These are phyloP conservation scores for Hanseniaspora thailandica DNA, from an alignment of 805 yeast species.

Conservation along the genomic window DNA sequence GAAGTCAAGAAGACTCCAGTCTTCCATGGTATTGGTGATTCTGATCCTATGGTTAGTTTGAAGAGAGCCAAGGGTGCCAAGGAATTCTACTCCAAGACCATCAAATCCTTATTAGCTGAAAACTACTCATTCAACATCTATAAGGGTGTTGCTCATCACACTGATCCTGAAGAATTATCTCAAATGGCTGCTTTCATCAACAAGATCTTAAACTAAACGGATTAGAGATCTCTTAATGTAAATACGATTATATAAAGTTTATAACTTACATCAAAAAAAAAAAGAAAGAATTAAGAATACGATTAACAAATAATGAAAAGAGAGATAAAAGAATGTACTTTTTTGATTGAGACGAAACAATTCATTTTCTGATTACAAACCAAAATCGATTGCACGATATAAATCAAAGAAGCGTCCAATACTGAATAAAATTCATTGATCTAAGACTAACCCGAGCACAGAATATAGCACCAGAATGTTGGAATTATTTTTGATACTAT, in stretches of 20 bases:
- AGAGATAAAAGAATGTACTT: constrained; percentile 14
- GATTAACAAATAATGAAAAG: not conserved
- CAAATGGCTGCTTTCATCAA: constrained; percentile 41
- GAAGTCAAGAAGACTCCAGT: constrained; percentile 55
- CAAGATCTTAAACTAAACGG: constrained; percentile 16
- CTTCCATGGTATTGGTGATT: constrained; percentile 80
- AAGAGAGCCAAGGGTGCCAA: constrained; percentile 29
- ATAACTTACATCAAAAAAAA: not conserved
- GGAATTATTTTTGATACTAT: constrained; percentile 17
- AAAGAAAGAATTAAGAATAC: constrained; percentile 6
- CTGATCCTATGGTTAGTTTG: constrained; percentile 52
- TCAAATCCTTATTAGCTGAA: constrained; percentile 22
- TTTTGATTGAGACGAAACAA: constrained; percentile 12
- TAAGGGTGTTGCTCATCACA: constrained; percentile 54
- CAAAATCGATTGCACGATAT: constrained; percentile 8
- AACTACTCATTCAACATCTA: constrained; percentile 44
- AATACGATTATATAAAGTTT: not conserved
- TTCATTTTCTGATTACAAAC: not conserved
- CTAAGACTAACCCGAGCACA: constrained; percentile 97
- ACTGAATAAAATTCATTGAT: constrained; percentile 32
- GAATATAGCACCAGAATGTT: constrained; percentile 25
- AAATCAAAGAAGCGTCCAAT: constrained; percentile 13
- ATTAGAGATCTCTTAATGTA: not conserved
- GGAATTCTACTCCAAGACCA: constrained; percentile 34
- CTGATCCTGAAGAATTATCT: constrained; percentile 52